Conservation (phyloP, 2,329 filamentous ascomycete genomes). For the Colletotrichum salicis region DNA sequence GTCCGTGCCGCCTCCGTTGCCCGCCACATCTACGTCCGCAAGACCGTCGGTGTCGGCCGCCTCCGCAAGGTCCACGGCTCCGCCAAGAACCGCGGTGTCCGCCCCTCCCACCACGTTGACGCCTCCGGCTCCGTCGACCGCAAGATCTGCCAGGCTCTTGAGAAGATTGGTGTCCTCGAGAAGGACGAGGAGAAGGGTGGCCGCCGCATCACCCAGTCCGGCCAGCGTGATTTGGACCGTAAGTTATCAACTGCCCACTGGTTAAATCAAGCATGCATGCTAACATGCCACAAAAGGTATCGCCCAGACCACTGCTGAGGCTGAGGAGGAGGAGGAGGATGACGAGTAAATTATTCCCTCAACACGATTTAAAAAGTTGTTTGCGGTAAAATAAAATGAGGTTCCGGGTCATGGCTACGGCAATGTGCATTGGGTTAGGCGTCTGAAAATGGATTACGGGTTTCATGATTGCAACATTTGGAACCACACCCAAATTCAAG, state of each 20-base stretch:
- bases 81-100: constrained; percentile 95
- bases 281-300: constrained; percentile 61
- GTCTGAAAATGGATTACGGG: constrained; percentile 35
- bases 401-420: constrained; percentile 26
- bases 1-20: constrained; percentile 92
- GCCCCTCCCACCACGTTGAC: constrained; percentile 94
- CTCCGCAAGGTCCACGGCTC: constrained; percentile 96
- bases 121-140: constrained; percentile 96
- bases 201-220: constrained; percentile 96
- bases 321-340: constrained; percentile 74
- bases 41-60: constrained; percentile 98
- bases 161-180: constrained; percentile 99
- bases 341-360: constrained; percentile 66
- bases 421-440: constrained; percentile 31
- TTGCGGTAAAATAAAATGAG: constrained; percentile 24
- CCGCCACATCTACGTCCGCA: constrained; percentile 98
- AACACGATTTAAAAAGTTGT: background rate
- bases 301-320: constrained; percentile 82
- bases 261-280: background rate
- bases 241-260: constrained; percentile 37
- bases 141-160: constrained; percentile 95
- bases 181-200: constrained; percentile 98
- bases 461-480: constrained; percentile 29
- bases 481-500: constrained; percentile 26
- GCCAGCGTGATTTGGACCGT: constrained; percentile 99